Evolutionary conservation across 495 filamentous ascomycete species (phyloP), one percentile per base, ranked within the genome.

Genomic region (Podospora sp.): DNA sequence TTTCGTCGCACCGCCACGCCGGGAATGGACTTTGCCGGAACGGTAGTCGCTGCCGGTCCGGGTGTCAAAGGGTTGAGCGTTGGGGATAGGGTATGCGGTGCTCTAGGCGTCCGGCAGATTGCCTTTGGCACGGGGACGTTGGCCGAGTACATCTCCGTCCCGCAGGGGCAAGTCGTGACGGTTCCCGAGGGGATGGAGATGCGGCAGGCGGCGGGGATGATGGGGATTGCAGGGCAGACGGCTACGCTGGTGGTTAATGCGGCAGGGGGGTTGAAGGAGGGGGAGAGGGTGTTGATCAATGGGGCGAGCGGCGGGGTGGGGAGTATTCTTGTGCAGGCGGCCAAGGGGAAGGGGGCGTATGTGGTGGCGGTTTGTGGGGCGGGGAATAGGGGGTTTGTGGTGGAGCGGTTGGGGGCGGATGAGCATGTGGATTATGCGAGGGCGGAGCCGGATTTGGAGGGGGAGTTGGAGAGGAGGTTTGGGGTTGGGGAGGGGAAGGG

Each of bases 291-390:
- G 61, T 20, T 78, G 57, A 68, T 84, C 0, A 81, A 83, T 67
- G 82, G 78, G 12, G 81, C 79, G 3, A 81, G 80, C 63, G 82
- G 82, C 1, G 82, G 80, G 7, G 78, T 83, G 6, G 82, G 81
- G 6, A 61, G 67, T 9, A 22, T 83, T 25, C 56, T 78, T 11
- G 65, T 82, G 62, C 82, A 84, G 68, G 71, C 79, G 35, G 65
- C 65, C 3, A 73, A 72, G 56, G 71, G 72, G 52, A 62, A 65
- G 20, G 81, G 80, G n/a, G 74, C 65, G 18, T 57, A 70, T 24
- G 76, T 82, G 14, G 72, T 71, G 14, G 76, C 50, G 7, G 69
- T 82, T 18, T 82, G 81, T 60, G 77, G 75, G 0, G 72, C 46
- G 12, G 68, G 49, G 14, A 80, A 79, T 49, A 69, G 52, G 29